These are phyloP conservation scores for Pelargonium citronellum DNA, from an alignment of 441 rosid genomes.

Conservation along the genomic window DNA sequence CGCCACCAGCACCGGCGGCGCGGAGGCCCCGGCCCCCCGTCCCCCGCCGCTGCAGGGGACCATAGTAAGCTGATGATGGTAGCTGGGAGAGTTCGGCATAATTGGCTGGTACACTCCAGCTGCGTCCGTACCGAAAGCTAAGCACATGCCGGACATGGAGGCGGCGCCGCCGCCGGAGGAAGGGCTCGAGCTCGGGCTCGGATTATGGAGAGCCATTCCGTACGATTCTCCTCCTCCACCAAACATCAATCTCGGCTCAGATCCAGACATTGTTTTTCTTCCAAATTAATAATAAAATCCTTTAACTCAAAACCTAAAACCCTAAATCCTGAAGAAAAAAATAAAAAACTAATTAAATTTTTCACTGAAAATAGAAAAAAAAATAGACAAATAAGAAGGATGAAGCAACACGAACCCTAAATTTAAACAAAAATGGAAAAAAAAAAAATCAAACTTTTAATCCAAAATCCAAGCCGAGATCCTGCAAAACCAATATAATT, in stretches of 20 bases:
- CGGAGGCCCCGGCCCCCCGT: no score
- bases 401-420: background rate
- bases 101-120: conserved; percentile 24
- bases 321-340: background rate
- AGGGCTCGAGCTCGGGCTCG: background rate
- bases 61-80: conserved; percentile 1
- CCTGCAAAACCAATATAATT: background rate
- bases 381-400: background rate
- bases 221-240: background rate
- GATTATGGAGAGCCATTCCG: background rate
- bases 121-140: conserved; percentile 24
- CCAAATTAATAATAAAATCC: background rate
- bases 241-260: background rate
- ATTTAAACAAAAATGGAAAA: background rate
- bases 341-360: no score
- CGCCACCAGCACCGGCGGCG: no score
- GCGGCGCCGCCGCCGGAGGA: background rate
- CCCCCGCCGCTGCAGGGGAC: background rate
- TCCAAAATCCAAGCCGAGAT: no score
- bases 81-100: conserved; percentile 15
- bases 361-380: no score
- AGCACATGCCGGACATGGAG: conserved; percentile 19
- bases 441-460: no score
- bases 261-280: background rate
- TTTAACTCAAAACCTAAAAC: background rate